Evolutionary conservation across 352 stramenopile species (phyloP).

Genomic region (Globisporangium polare): DNA sequence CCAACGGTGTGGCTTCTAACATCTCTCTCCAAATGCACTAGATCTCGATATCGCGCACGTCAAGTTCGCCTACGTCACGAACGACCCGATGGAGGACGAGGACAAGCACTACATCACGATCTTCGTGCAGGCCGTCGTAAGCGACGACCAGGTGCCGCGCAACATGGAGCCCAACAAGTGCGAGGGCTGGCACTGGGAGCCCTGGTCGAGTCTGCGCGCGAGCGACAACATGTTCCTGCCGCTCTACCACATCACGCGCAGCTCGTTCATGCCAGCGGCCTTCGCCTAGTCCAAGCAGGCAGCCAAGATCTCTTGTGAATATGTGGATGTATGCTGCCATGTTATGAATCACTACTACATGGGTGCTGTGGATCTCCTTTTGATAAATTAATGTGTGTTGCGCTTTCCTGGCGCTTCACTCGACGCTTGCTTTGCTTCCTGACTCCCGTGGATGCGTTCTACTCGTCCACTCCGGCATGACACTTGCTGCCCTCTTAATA

Average conservation of each 20-base stretch:
- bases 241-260: slow-evolving; percentile 61
- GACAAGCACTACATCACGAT: slow-evolving; percentile 87
- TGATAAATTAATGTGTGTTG: neutral
- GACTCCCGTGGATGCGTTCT: neutral
- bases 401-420: neutral
- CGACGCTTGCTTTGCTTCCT: neutral
- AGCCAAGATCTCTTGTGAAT: too few species aligned
- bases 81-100: slow-evolving; percentile 80
- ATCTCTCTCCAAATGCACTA: slow-evolving; percentile 9
- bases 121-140: slow-evolving; percentile 68
- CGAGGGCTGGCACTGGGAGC: slow-evolving; percentile 68
- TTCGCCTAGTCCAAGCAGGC: neutral
- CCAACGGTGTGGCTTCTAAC: neutral
- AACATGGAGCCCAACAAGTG: slow-evolving; percentile 87
- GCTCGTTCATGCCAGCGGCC: slow-evolving; percentile 37
- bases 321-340: neutral
- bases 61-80: slow-evolving; percentile 71
- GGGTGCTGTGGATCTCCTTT: neutral
- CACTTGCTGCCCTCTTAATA: neutral
- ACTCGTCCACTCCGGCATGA: neutral
- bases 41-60: slow-evolving; percentile 54
- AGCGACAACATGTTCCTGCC: slow-evolving; percentile 76
- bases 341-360: too few species aligned
- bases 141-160: slow-evolving; percentile 36
- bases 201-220: slow-evolving; percentile 42